Base-by-base conservation (phyloP, 2,329 filamentous ascomycete species). In the Aurifilum marmelostoma region DNA sequence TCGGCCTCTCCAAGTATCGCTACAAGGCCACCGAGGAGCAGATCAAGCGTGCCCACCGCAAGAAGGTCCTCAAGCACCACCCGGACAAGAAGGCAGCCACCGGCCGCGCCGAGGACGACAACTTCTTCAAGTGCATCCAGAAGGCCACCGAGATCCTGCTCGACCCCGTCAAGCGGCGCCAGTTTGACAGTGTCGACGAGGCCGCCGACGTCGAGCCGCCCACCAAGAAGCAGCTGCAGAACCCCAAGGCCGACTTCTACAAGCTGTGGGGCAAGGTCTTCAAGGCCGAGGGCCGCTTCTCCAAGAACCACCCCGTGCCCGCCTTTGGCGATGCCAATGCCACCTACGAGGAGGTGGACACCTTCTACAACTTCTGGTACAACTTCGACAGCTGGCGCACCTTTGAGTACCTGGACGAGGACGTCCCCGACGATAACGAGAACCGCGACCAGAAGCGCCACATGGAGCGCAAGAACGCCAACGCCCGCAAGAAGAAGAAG, bases 121-220 rank as follows among this genome's bases (percentile, higher is more conserved):
- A 92, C 80, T 99, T 99, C 87, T 99, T 99, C 91, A 99, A 99
- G 88, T 99, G 97, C 83, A 99, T 99, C 81, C 97, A 99, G 81
- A 97, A 97, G 83, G 96, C 96, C 69, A 95, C 92, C 76, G 96
- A 99, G 77, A 88, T 98, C 65, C 91, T 99, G 24, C 88, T 93
- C 67, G 96, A 99, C 84, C 96, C 96, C 65, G 86, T 90, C 80
- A 97, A 93, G 84, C 92, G 96, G 72, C 91, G 94, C 69, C 96
- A 99, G 83, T 99, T 92, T 83, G 96, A 99, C 82, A 97, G 93
- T 2, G 94, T 98, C 71, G 96, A 99, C 77, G 94, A 97, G 82
- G 90, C 89, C 75, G 96, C 96, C 72, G 92, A 99, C 69, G 91
- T 97, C 69, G 92, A 97, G 77, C 93, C 95, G 60, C 97, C 97